A percentile compares a stretch with the other conserved stretches of the same genome.
These are phyloP conservation scores for Coniochaeta hoffmannii DNA, from an alignment of 2,329 filamentous ascomycete species.

Conservation along the genomic window DNA sequence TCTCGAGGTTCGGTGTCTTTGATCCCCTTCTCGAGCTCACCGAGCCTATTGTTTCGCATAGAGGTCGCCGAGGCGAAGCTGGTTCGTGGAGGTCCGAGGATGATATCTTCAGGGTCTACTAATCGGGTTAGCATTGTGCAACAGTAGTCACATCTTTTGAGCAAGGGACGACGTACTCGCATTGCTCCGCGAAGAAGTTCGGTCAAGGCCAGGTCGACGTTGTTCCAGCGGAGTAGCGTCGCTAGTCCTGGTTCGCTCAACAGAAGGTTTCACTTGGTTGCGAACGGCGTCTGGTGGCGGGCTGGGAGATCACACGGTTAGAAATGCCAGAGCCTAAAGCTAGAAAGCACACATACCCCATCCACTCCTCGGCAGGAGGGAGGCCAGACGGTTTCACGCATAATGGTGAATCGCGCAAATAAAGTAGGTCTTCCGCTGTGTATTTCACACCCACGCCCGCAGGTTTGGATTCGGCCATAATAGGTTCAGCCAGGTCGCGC, in stretches of 20 bases:
- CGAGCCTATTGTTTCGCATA: constrained; percentile 34
- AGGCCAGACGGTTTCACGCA: constrained; percentile 72
- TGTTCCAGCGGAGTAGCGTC: constrained; percentile 38
- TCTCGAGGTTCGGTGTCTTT: constrained; percentile 48
- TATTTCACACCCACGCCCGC: constrained; percentile 56
- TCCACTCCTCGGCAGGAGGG: constrained; percentile 88
- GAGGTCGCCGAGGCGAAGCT: constrained; percentile 72
- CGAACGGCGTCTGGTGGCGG: constrained; percentile 37
- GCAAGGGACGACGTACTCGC: constrained; percentile 39
- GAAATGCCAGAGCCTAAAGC: background rate
- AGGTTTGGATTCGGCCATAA: background rate
- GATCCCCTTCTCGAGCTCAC: constrained; percentile 44
- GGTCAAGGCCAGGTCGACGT: constrained; percentile 43
- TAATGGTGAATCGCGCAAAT: constrained; percentile 73
- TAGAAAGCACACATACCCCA: constrained; percentile 59
- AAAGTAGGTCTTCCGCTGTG: constrained; percentile 66
- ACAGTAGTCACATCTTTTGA: background rate
- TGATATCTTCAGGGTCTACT: constrained; percentile 67
- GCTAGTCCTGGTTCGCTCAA: constrained; percentile 35
- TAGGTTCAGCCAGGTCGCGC: constrained; percentile 3
- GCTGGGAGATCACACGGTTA: constrained; percentile 20
- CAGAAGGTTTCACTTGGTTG: constrained; percentile 33
- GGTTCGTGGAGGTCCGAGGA: constrained; percentile 77
- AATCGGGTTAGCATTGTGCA: constrained; percentile 18
- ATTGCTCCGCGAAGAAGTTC: constrained; percentile 48